These are phyloP conservation scores for Leccinum rimulosum DNA, from an alignment of 768 basidiomycete genomes.

Conservation along the genomic window DNA sequence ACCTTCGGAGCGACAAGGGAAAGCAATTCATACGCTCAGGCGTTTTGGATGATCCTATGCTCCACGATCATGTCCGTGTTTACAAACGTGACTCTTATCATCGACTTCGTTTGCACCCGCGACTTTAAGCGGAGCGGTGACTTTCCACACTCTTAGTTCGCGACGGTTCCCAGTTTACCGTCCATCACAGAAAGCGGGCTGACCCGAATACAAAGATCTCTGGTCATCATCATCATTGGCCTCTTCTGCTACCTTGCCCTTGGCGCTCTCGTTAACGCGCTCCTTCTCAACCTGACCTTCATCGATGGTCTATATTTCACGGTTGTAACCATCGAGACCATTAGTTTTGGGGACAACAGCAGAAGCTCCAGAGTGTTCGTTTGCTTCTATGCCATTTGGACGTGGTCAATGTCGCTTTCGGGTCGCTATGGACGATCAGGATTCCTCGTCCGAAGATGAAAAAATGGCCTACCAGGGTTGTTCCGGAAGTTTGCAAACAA, in stretches of 20 bases:
- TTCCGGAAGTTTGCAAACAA: constrained; percentile 8
- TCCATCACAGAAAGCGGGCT: constrained; percentile 63
- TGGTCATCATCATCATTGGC: constrained; percentile 77
- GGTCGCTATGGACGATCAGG: not conserved
- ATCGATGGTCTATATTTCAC: constrained; percentile 79
- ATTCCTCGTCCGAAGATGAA: not conserved
- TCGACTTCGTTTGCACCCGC: constrained; percentile 56
- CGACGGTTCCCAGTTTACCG: not conserved
- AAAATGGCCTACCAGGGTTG: not conserved
- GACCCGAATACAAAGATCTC: constrained; percentile 73
- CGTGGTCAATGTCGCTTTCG: constrained; percentile 59
- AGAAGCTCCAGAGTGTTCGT: constrained; percentile 57
- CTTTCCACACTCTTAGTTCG: constrained; percentile 10
- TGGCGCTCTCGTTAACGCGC: constrained; percentile 59
- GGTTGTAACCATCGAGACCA: constrained; percentile 68
- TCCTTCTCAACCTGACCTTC: constrained; percentile 53
- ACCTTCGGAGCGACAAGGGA: constrained; percentile 63
- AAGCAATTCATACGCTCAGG: constrained; percentile 66
- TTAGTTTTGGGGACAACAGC: constrained; percentile 64
- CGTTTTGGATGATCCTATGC: constrained; percentile 78
- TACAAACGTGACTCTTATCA: constrained; percentile 65
- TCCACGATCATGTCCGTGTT: constrained; percentile 65
- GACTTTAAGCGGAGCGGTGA: constrained; percentile 65
- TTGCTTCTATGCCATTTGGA: constrained; percentile 55
- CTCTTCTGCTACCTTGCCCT: constrained; percentile 72